A percentile compares a stretch with the other conserved stretches of the same genome.
These are phyloP conservation scores for Fusarium veterinarium DNA, from an alignment of 2,329 filamentous ascomycete species.

Conservation along the genomic window DNA sequence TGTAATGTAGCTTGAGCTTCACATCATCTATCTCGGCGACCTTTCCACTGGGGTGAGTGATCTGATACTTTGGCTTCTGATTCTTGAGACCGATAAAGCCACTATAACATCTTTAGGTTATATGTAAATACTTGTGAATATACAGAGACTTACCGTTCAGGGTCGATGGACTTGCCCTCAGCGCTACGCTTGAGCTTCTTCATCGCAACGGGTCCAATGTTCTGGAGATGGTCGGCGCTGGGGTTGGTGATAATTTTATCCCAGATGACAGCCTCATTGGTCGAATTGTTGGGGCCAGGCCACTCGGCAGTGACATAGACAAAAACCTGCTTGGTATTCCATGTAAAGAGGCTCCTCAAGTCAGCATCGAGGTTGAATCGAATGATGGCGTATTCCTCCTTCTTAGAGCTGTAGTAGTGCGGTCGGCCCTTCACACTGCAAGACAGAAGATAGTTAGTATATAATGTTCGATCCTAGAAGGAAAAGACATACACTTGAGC, in stretches of 20 bases:
- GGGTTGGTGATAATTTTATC: conserved; percentile 89
- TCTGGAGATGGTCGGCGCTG: conserved; percentile 71
- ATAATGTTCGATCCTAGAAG: not conserved
- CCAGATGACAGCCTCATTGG: conserved; percentile 90
- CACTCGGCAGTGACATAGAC: conserved; percentile 91
- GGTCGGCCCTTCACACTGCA: conserved; percentile 85
- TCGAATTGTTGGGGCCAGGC: conserved; percentile 56
- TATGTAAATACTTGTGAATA: not conserved
- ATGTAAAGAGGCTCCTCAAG: conserved; percentile 92
- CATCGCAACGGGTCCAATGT: conserved; percentile 68
- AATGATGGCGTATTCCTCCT: conserved; percentile 95
- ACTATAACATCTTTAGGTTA: conserved; percentile 51
- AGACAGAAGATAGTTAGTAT: conserved; percentile 3
- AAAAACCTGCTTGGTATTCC: conserved; percentile 99
- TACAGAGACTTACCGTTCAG: conserved; percentile 59
- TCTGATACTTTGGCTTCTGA: conserved; percentile 95
- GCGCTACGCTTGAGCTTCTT: conserved; percentile 71
- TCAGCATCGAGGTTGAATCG: conserved; percentile 94
- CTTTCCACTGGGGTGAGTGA: conserved; percentile 87
- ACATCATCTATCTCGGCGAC: conserved; percentile 80
- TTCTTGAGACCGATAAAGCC: conserved; percentile 83
- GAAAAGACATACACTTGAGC: conserved; percentile 79
- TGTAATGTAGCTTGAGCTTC: conserved; percentile 87
- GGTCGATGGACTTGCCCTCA: conserved; percentile 70
- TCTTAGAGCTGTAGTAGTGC: conserved; percentile 94